Evolutionary conservation across 768 basidiomycete species (phyloP).

Genomic region (Serpula lacrymans): DNA sequence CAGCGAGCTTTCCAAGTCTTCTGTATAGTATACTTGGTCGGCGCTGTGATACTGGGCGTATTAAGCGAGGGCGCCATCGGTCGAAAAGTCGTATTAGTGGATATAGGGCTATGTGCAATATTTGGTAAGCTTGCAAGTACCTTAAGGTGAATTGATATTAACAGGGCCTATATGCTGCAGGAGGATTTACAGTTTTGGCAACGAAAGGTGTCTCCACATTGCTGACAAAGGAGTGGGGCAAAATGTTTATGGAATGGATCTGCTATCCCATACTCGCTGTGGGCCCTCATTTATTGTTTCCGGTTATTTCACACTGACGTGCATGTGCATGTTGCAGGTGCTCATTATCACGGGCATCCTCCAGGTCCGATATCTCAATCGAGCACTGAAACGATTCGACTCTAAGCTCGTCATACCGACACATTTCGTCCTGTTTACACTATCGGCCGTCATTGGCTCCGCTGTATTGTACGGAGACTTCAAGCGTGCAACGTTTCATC

Average conservation of each 20-base stretch:
- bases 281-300: slow-evolving; percentile 17
- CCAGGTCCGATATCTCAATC: slow-evolving; percentile 82
- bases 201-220: slow-evolving; percentile 92
- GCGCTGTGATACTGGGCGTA: slow-evolving; percentile 54
- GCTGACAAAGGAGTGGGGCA: slow-evolving; percentile 72
- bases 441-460: slow-evolving; percentile 90
- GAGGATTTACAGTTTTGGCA: slow-evolving; percentile 91
- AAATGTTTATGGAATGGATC: slow-evolving; percentile 76
- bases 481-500: slow-evolving; percentile 73
- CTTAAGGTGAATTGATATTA: slow-evolving; percentile 1
- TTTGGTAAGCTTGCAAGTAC: slow-evolving; percentile 50
- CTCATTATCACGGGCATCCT: slow-evolving; percentile 70
- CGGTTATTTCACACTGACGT: slow-evolving; percentile 8
- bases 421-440: slow-evolving; percentile 93
- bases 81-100: slow-evolving; percentile 70
- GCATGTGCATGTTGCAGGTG: slow-evolving; percentile 39
- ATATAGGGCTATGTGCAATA: slow-evolving; percentile 84
- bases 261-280: slow-evolving; percentile 79
- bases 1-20: slow-evolving; percentile 77
- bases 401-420: slow-evolving; percentile 93
- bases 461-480: slow-evolving; percentile 96
- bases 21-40: slow-evolving; percentile 55
- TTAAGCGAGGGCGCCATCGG: slow-evolving; percentile 68
- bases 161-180: slow-evolving; percentile 30
- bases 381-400: slow-evolving; percentile 91